Conservation (phyloP, 352 stramenopile genomes). For the Globisporangium parvum region DNA sequence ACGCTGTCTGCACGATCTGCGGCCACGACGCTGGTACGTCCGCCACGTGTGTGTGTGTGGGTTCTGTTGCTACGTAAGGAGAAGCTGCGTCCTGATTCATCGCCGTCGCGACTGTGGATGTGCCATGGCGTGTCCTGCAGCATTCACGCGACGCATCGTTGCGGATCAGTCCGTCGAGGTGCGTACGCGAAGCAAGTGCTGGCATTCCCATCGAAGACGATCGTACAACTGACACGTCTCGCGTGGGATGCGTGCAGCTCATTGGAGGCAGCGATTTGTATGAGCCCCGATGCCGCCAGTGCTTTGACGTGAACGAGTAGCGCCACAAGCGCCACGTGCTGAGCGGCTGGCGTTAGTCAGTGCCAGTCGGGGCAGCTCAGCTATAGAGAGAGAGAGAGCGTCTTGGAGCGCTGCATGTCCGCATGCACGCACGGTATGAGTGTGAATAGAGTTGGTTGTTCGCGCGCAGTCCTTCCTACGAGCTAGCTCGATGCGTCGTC, state of each 20-base stretch:
- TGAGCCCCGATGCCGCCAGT: constrained; percentile 71
- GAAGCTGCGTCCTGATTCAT: too few species aligned
- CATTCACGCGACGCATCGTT: constrained; percentile 72
- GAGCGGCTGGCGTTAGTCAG: too few species aligned
- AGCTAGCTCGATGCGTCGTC: constrained; percentile 6
- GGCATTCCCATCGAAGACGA: too few species aligned
- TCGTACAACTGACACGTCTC: background rate
- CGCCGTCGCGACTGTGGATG: constrained; percentile 4
- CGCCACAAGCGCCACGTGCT: too few species aligned
- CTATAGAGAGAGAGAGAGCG: background rate
- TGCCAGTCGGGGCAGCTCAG: too few species aligned
- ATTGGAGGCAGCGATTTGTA: constrained; percentile 79
- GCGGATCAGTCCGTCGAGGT: constrained; percentile 69
- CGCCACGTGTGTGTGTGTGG: too few species aligned
- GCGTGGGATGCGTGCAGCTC: constrained; percentile 25
- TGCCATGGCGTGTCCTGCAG: constrained; percentile 15
- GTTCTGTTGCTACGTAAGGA: too few species aligned
- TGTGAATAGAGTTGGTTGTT: background rate
- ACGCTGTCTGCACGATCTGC: constrained; percentile 77
- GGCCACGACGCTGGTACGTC: constrained; percentile 60
- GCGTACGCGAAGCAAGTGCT: too few species aligned
- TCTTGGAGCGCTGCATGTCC: background rate
- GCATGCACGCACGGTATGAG: background rate
- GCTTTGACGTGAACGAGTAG: constrained; percentile 33
- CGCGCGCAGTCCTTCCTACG: background rate